Percentiles rank a stretch among this genome's conserved stretches.
Evolutionary conservation across 2,329 filamentous ascomycete genomes (phyloP).

Genomic region (Ophiocordyceps polyrhachis-furcata): DNA sequence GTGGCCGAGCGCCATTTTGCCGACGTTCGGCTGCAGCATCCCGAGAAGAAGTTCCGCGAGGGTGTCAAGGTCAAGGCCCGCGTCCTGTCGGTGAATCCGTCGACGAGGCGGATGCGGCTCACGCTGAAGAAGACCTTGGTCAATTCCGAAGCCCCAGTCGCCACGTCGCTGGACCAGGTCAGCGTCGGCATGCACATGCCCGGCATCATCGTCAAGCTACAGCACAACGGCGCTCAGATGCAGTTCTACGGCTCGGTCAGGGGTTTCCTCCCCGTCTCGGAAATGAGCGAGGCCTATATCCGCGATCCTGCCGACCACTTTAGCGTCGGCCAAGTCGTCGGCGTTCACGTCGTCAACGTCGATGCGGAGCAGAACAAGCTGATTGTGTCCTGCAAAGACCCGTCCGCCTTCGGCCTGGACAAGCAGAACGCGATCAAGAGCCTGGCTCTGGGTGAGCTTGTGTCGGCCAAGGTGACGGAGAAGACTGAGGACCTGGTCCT

Average conservation of each 20-base stretch:
- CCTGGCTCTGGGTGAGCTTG: slow-evolving; percentile 53
- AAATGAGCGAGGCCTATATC: slow-evolving; percentile 98
- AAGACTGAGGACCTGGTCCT: slow-evolving; percentile 61
- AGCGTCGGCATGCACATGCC: slow-evolving; percentile 58
- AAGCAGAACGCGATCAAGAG: slow-evolving; percentile 61
- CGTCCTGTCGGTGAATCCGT: slow-evolving; percentile 61
- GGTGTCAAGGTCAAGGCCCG: slow-evolving; percentile 70
- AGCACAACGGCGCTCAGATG: slow-evolving; percentile 64
- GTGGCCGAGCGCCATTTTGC: slow-evolving; percentile 78
- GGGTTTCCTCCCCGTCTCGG: slow-evolving; percentile 78
- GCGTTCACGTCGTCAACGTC: slow-evolving; percentile 69
- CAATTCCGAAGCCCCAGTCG: slow-evolving; percentile 67
- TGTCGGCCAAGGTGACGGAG: slow-evolving; percentile 64
- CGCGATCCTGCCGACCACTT: slow-evolving; percentile 81
- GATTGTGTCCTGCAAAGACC: slow-evolving; percentile 85
- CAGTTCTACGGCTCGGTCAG: slow-evolving; percentile 76
- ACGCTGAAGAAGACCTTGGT: slow-evolving; percentile 90
- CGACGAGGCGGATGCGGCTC: slow-evolving; percentile 62
- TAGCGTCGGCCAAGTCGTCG: slow-evolving; percentile 75
- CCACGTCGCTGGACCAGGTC: slow-evolving; percentile 61
- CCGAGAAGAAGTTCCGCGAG: slow-evolving; percentile 89
- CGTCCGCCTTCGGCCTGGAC: slow-evolving; percentile 53
- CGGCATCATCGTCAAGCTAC: slow-evolving; percentile 72
- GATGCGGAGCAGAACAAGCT: slow-evolving; percentile 53
- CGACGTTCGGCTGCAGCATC: slow-evolving; percentile 73